phyloP scores from a whole-genome alignment of 306 rosid species.

The Cotoneaster glaucophyllus region DNA sequence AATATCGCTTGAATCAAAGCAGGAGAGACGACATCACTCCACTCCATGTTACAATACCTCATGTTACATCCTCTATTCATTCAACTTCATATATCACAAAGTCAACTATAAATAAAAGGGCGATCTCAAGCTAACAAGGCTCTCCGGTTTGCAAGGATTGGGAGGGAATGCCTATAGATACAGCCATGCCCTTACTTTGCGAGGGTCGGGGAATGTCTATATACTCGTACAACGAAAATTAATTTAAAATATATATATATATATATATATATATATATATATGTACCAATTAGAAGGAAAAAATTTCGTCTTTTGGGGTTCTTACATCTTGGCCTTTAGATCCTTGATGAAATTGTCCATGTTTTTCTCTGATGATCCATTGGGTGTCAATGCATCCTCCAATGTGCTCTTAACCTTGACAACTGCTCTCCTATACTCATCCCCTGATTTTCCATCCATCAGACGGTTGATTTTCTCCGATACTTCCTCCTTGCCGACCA shows the following conservation, averaged over 20 bases:
- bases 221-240: no score
- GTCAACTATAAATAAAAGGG: neutral
- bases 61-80: no score
- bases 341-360: conserved; percentile 31
- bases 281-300: neutral
- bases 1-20: neutral
- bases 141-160: no score
- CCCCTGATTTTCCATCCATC: conserved; percentile 34
- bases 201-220: no score
- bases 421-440: conserved; percentile 17
- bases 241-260: no score
- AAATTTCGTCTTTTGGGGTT: neutral
- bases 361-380: conserved; percentile 42
- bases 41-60: neutral
- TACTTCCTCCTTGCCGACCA: conserved; percentile 21
- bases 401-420: conserved; percentile 24
- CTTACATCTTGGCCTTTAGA: conserved; percentile 2
- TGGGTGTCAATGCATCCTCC: conserved; percentile 27
- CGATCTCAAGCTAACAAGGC: no score
- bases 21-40: neutral
- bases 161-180: no score
- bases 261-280: no score
- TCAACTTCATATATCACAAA: no score
- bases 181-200: fast-evolving
- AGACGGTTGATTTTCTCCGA: conserved; percentile 26